These are phyloP conservation scores for Eragrostis nindensis DNA, from an alignment of 176 grass and related monocot species.

Conservation along the genomic window DNA sequence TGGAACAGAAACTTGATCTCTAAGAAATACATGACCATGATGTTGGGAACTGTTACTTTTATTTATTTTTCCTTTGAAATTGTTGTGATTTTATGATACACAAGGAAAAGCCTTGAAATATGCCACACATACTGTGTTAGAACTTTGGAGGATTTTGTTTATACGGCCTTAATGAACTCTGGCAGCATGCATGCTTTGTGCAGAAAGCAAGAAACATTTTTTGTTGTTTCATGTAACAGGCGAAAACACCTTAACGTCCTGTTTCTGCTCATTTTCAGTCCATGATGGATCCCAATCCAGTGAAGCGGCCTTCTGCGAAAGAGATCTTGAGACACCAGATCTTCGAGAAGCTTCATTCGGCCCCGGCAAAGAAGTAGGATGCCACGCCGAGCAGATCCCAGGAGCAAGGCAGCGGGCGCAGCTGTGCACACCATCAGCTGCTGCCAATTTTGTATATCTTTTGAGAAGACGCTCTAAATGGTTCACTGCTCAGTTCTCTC, in stretches of 20 bases:
- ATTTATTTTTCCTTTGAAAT: not conserved
- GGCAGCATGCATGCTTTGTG: not conserved
- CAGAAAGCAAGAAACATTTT: not conserved
- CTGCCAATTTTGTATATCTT: constrained; percentile 46
- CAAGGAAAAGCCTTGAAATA: constrained; percentile 9
- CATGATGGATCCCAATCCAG: constrained; percentile 93
- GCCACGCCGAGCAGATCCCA: not conserved
- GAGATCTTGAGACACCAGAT: constrained; percentile 64
- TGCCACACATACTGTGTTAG: not conserved
- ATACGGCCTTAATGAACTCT: not conserved
- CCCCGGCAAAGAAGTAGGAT: constrained; percentile 32
- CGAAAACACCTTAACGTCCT: not conserved
- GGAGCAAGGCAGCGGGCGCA: not conserved
- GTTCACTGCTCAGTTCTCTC: not conserved
- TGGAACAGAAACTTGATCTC: not conserved
- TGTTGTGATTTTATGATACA: not conserved
- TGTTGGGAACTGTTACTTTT: not conserved
- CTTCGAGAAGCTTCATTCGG: constrained; percentile 64
- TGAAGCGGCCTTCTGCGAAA: constrained; percentile 84
- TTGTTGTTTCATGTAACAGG: not conserved
- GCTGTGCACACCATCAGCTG: constrained; percentile 23
- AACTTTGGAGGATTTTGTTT: not conserved
- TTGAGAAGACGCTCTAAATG: not conserved
- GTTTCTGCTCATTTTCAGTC: constrained; percentile 49
- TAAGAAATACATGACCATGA: not conserved